A percentile compares a stretch with the other conserved stretches of the same genome.
Conservation (phyloP, 495 filamentous ascomycete genomes). For the Penicillium riverlandense region DNA sequence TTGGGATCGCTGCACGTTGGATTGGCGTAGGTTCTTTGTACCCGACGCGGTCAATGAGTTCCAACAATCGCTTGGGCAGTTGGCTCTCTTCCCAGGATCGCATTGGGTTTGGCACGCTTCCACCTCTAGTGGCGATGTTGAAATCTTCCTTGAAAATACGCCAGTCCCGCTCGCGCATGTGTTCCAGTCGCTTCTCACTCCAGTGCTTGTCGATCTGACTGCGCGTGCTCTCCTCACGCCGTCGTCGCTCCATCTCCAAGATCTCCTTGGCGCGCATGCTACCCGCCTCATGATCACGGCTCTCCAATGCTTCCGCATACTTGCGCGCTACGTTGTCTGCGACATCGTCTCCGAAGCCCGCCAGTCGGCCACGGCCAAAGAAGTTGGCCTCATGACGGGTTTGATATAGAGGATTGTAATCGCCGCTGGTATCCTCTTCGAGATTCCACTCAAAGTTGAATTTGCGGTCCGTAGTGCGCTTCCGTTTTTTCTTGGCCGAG, state of each 20-base stretch:
- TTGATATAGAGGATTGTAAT: slow-evolving; percentile 86
- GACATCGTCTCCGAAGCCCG: slow-evolving; percentile 75
- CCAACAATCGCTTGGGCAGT: slow-evolving; percentile 71
- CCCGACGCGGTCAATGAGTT: slow-evolving; percentile 77
- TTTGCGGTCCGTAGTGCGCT: slow-evolving; percentile 88
- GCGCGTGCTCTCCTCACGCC: slow-evolving; percentile 67
- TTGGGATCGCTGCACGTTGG: slow-evolving; percentile 91
- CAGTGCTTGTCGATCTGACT: slow-evolving; percentile 82
- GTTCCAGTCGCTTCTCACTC: slow-evolving; percentile 91
- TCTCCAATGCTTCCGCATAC: slow-evolving; percentile 71
- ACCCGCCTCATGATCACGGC: slow-evolving; percentile 76
- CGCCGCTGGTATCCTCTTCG: slow-evolving; percentile 88
- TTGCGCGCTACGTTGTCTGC: slow-evolving; percentile 61
- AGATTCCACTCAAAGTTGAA: slow-evolving; percentile 99
- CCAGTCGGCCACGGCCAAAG: slow-evolving; percentile 73
- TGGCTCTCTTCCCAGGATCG: slow-evolving; percentile 85
- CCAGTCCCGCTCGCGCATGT: slow-evolving; percentile 98
- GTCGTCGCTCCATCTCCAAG: slow-evolving; percentile 78
- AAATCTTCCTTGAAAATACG: slow-evolving; percentile 99
- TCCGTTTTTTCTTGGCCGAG: slow-evolving; percentile 93
- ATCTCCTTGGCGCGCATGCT: slow-evolving; percentile 69
- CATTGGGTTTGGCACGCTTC: slow-evolving; percentile 92
- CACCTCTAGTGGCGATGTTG: slow-evolving; percentile 89
- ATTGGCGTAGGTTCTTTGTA: slow-evolving; percentile 92
- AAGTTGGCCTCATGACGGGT: slow-evolving; percentile 65